These are phyloP conservation scores for Sarocladium kiliense DNA, from an alignment of 2,329 filamentous ascomycete genomes.

Conservation along the genomic window DNA sequence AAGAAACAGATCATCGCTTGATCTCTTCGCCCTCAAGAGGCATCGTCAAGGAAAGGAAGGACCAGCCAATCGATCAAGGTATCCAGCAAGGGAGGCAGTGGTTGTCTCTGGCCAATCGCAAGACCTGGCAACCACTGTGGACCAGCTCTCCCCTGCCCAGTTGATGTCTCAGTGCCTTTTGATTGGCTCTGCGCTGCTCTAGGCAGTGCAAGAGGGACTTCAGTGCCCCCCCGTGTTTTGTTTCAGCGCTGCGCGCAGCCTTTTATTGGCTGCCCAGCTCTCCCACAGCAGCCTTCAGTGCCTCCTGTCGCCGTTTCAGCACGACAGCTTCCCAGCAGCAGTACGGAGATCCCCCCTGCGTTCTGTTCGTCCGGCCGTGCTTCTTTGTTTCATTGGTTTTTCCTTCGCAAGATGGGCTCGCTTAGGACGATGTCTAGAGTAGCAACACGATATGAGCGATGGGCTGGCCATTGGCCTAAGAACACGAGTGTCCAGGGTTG, in stretches of 20 bases:
- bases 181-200: neutral
- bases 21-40: neutral
- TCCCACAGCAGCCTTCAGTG: neutral
- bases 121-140: neutral
- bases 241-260: neutral
- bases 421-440: neutral
- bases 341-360: neutral
- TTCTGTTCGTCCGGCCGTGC: neutral
- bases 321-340: neutral
- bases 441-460: neutral
- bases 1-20: neutral
- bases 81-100: neutral
- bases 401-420: neutral
- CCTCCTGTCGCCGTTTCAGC: conserved; percentile 8
- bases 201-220: no score
- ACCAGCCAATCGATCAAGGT: no score
- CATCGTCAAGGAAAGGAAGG: neutral
- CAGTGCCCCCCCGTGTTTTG: neutral
- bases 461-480: no score
- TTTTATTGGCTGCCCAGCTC: neutral
- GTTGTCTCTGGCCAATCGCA: neutral
- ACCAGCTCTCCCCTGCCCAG: neutral
- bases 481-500: no score
- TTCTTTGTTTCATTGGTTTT: conserved; percentile 4
- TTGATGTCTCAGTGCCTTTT: neutral